Evolutionary conservation across 1,139 yeast genomes (phyloP).

Genomic region (Yamadazyma sp.): DNA sequence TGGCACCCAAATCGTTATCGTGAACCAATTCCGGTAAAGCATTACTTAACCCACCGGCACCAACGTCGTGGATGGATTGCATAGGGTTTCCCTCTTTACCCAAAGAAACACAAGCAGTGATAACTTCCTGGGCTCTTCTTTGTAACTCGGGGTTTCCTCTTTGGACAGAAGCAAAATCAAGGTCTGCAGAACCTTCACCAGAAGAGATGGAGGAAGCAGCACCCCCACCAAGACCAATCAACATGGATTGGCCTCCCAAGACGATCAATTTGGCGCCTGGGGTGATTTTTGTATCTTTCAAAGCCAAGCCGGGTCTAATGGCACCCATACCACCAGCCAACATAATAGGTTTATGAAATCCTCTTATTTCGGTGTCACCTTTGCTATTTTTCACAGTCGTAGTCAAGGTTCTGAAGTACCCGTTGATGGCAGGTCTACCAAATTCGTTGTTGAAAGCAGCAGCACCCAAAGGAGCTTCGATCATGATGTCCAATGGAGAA

Average conservation of each 20-base stretch:
- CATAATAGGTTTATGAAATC: slow-evolving; percentile 99
- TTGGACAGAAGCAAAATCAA: slow-evolving; percentile 98
- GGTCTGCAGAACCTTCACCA: slow-evolving; percentile 93
- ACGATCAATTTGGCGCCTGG: slow-evolving; percentile 93
- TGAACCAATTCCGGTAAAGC: slow-evolving; percentile 97
- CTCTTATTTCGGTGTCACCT: slow-evolving; percentile 77
- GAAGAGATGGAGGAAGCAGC: slow-evolving; percentile 96
- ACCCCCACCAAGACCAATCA: slow-evolving; percentile 99
- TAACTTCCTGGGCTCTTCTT: slow-evolving; percentile 98
- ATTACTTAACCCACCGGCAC: slow-evolving; percentile 98
- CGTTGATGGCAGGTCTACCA: slow-evolving; percentile 96
- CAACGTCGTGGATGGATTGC: slow-evolving; percentile 97
- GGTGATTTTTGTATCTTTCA: slow-evolving; percentile 83
- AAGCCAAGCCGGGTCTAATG: slow-evolving; percentile 87
- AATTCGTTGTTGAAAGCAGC: slow-evolving; percentile 99
- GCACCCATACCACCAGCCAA: slow-evolving; percentile 99
- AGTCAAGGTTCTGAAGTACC: slow-evolving; percentile 94
- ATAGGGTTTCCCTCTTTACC: slow-evolving; percentile 77
- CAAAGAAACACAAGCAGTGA: slow-evolving; percentile 86
- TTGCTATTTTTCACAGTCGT: slow-evolving; percentile 65
- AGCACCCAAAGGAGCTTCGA: slow-evolving; percentile 96
- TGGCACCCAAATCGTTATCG: slow-evolving; percentile 94
- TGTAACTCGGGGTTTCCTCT: slow-evolving; percentile 99
- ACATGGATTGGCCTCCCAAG: slow-evolving; percentile 98
- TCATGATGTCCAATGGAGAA: slow-evolving; percentile 88